These are phyloP conservation scores for Pseudocercospora macadamiae DNA, from an alignment of 2,329 filamentous ascomycete species.

Conservation along the genomic window DNA sequence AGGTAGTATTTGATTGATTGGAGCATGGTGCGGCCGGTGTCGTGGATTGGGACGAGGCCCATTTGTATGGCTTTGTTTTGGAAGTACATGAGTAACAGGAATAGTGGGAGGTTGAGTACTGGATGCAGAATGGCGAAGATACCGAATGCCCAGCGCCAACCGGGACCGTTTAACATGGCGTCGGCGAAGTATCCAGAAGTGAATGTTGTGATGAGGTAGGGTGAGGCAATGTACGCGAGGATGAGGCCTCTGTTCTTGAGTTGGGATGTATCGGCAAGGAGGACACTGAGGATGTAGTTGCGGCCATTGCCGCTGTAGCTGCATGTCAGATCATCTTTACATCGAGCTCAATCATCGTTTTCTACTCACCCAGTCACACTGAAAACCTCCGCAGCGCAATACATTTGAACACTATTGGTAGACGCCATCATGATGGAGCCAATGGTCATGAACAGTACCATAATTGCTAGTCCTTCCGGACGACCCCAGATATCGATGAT, in stretches of 20 bases:
- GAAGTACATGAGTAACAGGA: conserved; percentile 30
- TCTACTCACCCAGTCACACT: conserved; percentile 26
- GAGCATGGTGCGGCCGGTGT: conserved; percentile 25
- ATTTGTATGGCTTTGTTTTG: conserved; percentile 31
- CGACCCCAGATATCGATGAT: conserved; percentile 47
- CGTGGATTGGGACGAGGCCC: conserved; percentile 26
- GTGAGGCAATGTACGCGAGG: conserved; percentile 34
- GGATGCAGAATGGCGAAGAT: conserved; percentile 37
- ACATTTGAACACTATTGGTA: conserved; percentile 31
- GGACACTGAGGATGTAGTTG: conserved; percentile 33
- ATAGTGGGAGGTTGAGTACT: conserved; percentile 28
- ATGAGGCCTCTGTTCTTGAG: conserved; percentile 35
- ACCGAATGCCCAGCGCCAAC: conserved; percentile 38
- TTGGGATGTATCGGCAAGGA: conserved; percentile 36
- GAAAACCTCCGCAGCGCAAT: conserved; percentile 37
- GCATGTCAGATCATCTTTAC: not conserved
- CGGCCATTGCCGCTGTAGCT: conserved; percentile 31
- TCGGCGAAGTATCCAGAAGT: conserved; percentile 31
- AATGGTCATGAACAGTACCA: conserved; percentile 32
- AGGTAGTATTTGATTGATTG: conserved; percentile 31
- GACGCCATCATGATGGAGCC: conserved; percentile 36
- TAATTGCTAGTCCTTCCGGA: conserved; percentile 43
- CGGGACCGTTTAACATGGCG: conserved; percentile 27
- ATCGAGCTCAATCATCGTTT: not conserved
- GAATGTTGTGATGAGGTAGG: conserved; percentile 38